Conservation (phyloP, 2,329 filamentous ascomycete species). For the Sarocladium strictum region DNA sequence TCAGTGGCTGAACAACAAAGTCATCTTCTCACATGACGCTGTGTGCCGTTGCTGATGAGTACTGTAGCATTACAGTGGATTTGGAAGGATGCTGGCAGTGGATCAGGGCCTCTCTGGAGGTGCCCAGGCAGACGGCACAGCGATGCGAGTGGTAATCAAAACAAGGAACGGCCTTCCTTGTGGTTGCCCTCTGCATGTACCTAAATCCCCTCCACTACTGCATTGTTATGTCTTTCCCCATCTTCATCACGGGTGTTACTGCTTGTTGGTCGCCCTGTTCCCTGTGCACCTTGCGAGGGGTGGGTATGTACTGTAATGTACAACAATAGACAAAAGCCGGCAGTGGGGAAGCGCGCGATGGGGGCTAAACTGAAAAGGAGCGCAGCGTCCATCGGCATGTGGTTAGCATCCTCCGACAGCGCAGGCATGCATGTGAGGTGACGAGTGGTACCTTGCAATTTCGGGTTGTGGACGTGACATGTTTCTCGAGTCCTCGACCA, state of each 20-base stretch:
- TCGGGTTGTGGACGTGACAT: too few relatives aligned
- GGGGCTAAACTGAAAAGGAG: neutral
- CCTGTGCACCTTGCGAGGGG: neutral
- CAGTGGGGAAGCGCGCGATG: slow-evolving; percentile 1
- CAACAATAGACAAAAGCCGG: neutral
- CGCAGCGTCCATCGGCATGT: slow-evolving; percentile 5
- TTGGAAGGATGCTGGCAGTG: neutral
- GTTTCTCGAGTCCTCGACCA: too few relatives aligned
- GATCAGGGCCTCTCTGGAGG: neutral
- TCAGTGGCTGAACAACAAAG: neutral
- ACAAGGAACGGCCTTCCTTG: too few relatives aligned
- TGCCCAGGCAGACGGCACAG: too few relatives aligned
- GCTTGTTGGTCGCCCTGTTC: neutral
- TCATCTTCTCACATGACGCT: neutral
- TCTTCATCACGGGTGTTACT: neutral
- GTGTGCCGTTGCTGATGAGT: too few relatives aligned
- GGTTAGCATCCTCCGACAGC: slow-evolving; percentile 6
- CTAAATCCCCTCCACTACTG: too few relatives aligned
- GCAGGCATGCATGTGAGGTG: neutral
- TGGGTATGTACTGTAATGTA: too few relatives aligned
- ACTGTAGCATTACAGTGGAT: neutral
- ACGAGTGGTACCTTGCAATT: neutral
- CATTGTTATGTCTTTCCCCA: too few relatives aligned
- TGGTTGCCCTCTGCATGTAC: too few relatives aligned
- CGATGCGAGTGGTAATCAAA: too few relatives aligned